A percentile compares a stretch with the other conserved stretches of the same genome.
Evolutionary conservation across 495 filamentous ascomycete genomes (phyloP).

Genomic region (Margaritispora aquatica): DNA sequence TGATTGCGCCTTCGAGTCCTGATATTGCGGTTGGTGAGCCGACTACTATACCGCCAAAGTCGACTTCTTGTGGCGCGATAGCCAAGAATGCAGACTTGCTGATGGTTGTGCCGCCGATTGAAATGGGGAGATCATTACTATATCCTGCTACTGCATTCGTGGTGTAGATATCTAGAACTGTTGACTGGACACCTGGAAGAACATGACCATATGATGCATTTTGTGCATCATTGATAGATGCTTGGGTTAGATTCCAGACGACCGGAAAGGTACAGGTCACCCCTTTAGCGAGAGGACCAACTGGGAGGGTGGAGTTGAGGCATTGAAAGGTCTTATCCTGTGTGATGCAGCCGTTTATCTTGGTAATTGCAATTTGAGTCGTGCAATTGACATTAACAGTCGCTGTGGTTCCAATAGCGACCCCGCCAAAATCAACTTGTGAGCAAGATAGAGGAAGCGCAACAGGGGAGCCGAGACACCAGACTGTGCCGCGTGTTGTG

Average conservation of each 20-base stretch:
- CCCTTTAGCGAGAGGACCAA: constrained; percentile 24
- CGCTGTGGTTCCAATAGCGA: constrained; percentile 26
- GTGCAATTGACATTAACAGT: constrained; percentile 29
- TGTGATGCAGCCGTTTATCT: constrained; percentile 25
- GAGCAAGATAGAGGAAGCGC: constrained; percentile 33
- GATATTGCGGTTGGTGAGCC: constrained; percentile 19
- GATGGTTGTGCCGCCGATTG: constrained; percentile 28
- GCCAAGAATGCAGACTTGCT: constrained; percentile 24
- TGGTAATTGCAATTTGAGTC: constrained; percentile 28
- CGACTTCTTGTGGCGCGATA: constrained; percentile 26
- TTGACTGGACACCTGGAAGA: constrained; percentile 27
- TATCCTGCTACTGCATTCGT: constrained; percentile 29
- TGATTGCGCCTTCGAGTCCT: constrained; percentile 21
- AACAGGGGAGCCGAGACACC: constrained; percentile 38
- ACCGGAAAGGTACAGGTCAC: constrained; percentile 30
- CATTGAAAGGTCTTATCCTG: constrained; percentile 25
- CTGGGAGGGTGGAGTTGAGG: constrained; percentile 29
- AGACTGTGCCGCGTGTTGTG: constrained; percentile 32
- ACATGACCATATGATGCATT: constrained; percentile 24
- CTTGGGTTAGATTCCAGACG: constrained; percentile 32
- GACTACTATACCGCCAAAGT: constrained; percentile 33
- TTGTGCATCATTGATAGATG: constrained; percentile 27
- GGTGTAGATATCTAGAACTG: constrained; percentile 24
- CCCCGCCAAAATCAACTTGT: constrained; percentile 36
- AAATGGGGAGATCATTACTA: constrained; percentile 26